phyloP scores from a whole-genome alignment of 192 early-diverging fungal genomes.

The Kappamyces sp. region DNA sequence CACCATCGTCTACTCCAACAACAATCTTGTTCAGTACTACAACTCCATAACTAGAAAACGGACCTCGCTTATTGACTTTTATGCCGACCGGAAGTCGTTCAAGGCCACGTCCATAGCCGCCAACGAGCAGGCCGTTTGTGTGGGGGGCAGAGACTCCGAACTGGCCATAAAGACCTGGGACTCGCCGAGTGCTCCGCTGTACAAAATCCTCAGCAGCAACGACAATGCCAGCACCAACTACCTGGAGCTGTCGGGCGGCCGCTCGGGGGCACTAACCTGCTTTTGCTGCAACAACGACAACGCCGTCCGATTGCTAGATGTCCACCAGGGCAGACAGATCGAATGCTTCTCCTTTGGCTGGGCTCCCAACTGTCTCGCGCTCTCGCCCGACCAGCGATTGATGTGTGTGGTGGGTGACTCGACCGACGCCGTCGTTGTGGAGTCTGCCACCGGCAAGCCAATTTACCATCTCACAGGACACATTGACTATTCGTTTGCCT shows the following conservation, averaged over 20 bases:
- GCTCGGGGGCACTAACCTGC: background rate
- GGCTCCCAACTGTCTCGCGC: conserved; percentile 45
- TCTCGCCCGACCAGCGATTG: conserved; percentile 47
- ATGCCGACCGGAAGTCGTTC: too few species aligned
- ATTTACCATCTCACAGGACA: conserved; percentile 47
- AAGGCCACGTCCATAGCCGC: too few species aligned
- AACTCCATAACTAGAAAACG: too few species aligned
- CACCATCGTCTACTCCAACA: too few species aligned
- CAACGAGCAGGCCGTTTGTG: too few species aligned
- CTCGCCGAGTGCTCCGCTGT: too few species aligned
- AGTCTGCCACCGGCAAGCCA: conserved; percentile 30
- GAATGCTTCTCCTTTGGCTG: background rate
- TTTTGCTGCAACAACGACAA: conserved; percentile 1
- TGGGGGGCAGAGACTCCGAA: too few species aligned
- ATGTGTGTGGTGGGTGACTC: conserved; percentile 53
- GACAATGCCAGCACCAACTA: conserved; percentile 9
- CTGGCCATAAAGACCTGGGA: too few species aligned
- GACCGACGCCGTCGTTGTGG: conserved; percentile 30
- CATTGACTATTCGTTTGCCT: conserved; percentile 64
- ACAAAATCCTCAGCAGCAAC: too few species aligned
- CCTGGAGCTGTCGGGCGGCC: background rate
- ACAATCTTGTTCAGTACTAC: too few species aligned
- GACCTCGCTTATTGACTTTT: too few species aligned
- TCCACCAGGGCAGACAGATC: background rate
- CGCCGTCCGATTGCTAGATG: conserved; percentile 9